phyloP scores from a whole-genome alignment of 2,329 filamentous ascomycete species.

The Rutstroemia sp. region DNA sequence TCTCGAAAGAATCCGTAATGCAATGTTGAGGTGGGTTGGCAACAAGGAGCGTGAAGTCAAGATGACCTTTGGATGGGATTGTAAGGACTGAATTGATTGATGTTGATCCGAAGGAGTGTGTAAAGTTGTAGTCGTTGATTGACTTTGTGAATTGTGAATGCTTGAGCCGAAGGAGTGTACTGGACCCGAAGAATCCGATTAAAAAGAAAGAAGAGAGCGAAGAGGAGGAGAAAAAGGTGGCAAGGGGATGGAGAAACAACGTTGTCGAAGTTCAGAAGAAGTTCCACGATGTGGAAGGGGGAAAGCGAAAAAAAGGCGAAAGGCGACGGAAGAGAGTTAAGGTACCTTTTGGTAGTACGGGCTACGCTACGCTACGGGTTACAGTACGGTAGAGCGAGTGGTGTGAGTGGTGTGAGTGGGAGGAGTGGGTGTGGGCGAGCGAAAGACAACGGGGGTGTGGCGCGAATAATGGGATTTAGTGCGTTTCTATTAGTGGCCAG shows the following conservation, averaged over 20 bases:
- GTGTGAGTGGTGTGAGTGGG: no score
- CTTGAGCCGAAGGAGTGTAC: conserved; percentile 31
- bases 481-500: no score
- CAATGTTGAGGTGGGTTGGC: background rate
- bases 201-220: conserved; percentile 26
- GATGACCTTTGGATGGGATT: background rate
- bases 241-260: conserved; percentile 11
- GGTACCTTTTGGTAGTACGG: background rate
- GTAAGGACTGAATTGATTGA: conserved; percentile 12
- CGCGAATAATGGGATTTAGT: no score
- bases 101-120: conserved; percentile 15
- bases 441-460: no score
- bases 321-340: background rate
- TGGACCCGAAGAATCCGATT: conserved; percentile 37
- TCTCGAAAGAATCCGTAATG: conserved; percentile 1
- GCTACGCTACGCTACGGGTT: no score
- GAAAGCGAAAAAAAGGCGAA: conserved; percentile 3
- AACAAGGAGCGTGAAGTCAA: conserved; percentile 3
- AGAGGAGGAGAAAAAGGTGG: conserved; percentile 24
- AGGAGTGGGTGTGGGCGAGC: no score
- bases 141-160: conserved; percentile 10
- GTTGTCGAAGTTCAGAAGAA: conserved; percentile 8
- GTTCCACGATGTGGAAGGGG: conserved; percentile 7
- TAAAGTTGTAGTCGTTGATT: background rate
- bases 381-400: no score